Evolutionary conservation across 169 alveolate species (phyloP).

Genomic region (Plasmodium billcollinsi): DNA sequence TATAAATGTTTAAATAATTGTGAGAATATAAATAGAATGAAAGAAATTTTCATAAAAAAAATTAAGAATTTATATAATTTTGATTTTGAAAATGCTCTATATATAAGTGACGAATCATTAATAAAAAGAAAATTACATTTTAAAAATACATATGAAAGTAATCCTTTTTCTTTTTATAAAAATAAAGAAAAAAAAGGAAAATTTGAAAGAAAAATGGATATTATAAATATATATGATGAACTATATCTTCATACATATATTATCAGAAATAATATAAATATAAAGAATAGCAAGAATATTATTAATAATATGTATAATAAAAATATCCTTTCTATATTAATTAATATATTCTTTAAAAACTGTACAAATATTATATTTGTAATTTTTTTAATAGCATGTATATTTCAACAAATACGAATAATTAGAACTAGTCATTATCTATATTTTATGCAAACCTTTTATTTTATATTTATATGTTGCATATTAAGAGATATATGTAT

Average conservation of each 20-base stretch:
- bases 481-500: conserved; percentile 15
- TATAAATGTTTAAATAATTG: conserved; percentile 6
- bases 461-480: conserved; percentile 9
- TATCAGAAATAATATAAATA: neutral
- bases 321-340: conserved; percentile 10
- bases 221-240: conserved; percentile 22
- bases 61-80: conserved; percentile 35
- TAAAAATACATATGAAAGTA: neutral
- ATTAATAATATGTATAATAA: conserved; percentile 2
- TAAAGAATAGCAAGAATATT: neutral
- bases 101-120: conserved; percentile 51
- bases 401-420: conserved; percentile 19
- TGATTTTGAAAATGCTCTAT: conserved; percentile 25
- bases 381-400: conserved; percentile 7
- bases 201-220: conserved; percentile 6
- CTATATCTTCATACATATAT: conserved; percentile 4
- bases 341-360: conserved; percentile 5
- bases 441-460: conserved; percentile 16
- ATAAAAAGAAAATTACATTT: conserved; percentile 20
- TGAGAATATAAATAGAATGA: conserved; percentile 25
- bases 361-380: conserved; percentile 9
- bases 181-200: conserved; percentile 3
- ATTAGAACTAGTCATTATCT: conserved; percentile 15
- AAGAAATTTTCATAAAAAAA: conserved; percentile 9
- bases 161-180: neutral